These are phyloP conservation scores for Trichoderma gracile DNA, from an alignment of 2,329 filamentous ascomycete genomes.

Conservation along the genomic window DNA sequence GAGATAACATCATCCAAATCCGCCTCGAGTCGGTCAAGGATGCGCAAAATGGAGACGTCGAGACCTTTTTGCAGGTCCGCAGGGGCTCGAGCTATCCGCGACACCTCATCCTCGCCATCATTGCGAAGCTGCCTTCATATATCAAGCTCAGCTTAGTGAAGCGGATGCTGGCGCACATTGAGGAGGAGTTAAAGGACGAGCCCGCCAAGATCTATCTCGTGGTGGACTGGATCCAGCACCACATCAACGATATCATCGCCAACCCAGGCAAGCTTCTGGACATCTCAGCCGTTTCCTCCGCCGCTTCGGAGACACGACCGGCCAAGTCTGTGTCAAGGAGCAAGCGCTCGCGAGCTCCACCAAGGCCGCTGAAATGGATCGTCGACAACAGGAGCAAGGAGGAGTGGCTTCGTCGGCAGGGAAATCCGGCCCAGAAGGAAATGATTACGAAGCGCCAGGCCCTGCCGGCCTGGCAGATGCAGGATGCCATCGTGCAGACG, in stretches of 20 bases:
- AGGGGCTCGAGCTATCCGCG: constrained; percentile 73
- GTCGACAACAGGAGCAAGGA: constrained; percentile 61
- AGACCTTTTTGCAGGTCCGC: constrained; percentile 65
- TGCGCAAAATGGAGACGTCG: constrained; percentile 51
- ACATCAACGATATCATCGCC: constrained; percentile 79
- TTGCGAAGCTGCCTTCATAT: constrained; percentile 78
- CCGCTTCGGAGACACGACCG: constrained; percentile 56
- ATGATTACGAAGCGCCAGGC: constrained; percentile 73
- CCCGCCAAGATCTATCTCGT: constrained; percentile 88
- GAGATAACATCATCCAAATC: constrained; percentile 68
- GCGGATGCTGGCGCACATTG: constrained; percentile 70
- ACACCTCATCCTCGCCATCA: constrained; percentile 67
- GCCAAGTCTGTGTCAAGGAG: constrained; percentile 33
- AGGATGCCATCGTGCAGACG: constrained; percentile 72
- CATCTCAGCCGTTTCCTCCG: constrained; percentile 75
- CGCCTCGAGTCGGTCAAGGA: constrained; percentile 60
- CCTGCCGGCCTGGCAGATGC: constrained; percentile 85
- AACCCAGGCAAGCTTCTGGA: constrained; percentile 81
- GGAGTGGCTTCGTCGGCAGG: constrained; percentile 70
- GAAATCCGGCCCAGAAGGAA: constrained; percentile 63
- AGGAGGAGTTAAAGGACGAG: constrained; percentile 72
- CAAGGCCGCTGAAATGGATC: constrained; percentile 64
- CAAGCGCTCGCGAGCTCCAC: constrained; percentile 46
- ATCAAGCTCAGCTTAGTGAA: constrained; percentile 88
- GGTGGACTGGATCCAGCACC: constrained; percentile 87